phyloP scores from a whole-genome alignment of 768 basidiomycete genomes.

The Pholiota conissans region DNA sequence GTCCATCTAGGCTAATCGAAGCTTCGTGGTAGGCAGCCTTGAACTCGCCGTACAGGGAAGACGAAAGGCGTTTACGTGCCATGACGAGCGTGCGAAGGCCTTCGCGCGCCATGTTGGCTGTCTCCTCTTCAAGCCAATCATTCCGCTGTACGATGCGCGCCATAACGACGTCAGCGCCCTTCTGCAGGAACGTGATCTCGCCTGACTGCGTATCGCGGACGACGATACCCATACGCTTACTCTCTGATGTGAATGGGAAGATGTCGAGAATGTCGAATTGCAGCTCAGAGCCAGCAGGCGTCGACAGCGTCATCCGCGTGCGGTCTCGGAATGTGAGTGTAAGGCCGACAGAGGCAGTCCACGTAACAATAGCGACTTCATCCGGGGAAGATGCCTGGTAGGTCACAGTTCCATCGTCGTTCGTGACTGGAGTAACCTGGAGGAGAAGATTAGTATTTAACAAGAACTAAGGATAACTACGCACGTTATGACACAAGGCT shows the following conservation, averaged over 20 bases:
- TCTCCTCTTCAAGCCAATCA: conserved; percentile 99
- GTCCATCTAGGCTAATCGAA: conserved; percentile 72
- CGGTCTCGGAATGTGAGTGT: conserved; percentile 89
- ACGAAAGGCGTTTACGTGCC: conserved; percentile 74
- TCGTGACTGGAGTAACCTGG: conserved; percentile 92
- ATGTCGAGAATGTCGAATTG: conserved; percentile 88
- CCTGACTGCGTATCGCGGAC: conserved; percentile 76
- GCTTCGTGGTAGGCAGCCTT: conserved; percentile 72
- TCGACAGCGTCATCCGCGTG: conserved; percentile 76
- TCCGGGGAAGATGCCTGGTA: conserved; percentile 99
- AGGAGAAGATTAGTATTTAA: neutral
- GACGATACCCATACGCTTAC: conserved; percentile 98
- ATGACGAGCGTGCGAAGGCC: conserved; percentile 94
- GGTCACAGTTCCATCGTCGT: conserved; percentile 92
- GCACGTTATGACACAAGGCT: conserved; percentile 93
- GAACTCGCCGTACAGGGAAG: conserved; percentile 74
- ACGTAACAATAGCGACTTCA: conserved; percentile 97
- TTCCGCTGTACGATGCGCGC: conserved; percentile 90
- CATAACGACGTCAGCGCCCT: conserved; percentile 99
- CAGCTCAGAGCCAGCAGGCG: conserved; percentile 61
- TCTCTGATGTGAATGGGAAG: conserved; percentile 98
- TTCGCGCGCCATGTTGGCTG: conserved; percentile 97
- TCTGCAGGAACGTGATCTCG: conserved; percentile 89
- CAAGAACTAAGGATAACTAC: conserved; percentile 22
- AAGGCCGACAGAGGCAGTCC: conserved; percentile 94